A percentile compares a stretch with the other conserved stretches of the same genome.
Conservation (phyloP, 305 asterid species). For the Solanum hybrid region DNA sequence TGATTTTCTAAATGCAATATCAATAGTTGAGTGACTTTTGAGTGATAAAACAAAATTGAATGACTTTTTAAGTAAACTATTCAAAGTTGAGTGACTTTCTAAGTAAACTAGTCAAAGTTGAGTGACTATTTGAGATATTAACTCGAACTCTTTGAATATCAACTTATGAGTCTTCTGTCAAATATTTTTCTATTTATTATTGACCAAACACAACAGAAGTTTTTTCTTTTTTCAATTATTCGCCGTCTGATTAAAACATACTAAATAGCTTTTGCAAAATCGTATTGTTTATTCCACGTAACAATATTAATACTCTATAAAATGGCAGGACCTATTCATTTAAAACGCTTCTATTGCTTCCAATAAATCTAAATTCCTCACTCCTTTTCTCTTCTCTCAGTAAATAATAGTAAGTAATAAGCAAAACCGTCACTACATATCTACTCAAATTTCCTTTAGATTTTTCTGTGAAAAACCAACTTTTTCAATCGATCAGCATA, state of each 20-base stretch:
- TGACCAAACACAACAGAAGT: background rate
- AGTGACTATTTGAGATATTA: too few species aligned
- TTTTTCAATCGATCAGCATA: background rate
- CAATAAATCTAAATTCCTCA: background rate
- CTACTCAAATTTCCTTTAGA: background rate
- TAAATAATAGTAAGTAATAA: background rate
- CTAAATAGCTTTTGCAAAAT: background rate
- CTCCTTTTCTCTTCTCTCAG: background rate
- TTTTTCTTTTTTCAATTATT: background rate
- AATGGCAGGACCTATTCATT: slow-evolving; percentile 3
- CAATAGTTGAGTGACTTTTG: too few species aligned
- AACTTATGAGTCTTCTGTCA: background rate
- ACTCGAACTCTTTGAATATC: background rate
- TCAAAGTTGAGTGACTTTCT: too few species aligned
- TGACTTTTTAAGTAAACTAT: too few species aligned
- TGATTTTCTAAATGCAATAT: too few species aligned
- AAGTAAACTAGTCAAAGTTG: too few species aligned
- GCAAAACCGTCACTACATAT: background rate
- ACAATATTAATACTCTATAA: slow-evolving; percentile 9
- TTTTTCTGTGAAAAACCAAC: background rate
- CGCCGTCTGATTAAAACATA: background rate
- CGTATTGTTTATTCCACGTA: background rate
- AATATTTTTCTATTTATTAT: background rate
- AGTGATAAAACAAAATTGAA: too few species aligned
- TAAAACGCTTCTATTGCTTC: slow-evolving; percentile 9